Evolutionary conservation across 2,329 filamentous ascomycete species (phyloP).

Genomic region (Bipolaris oryzae): DNA sequence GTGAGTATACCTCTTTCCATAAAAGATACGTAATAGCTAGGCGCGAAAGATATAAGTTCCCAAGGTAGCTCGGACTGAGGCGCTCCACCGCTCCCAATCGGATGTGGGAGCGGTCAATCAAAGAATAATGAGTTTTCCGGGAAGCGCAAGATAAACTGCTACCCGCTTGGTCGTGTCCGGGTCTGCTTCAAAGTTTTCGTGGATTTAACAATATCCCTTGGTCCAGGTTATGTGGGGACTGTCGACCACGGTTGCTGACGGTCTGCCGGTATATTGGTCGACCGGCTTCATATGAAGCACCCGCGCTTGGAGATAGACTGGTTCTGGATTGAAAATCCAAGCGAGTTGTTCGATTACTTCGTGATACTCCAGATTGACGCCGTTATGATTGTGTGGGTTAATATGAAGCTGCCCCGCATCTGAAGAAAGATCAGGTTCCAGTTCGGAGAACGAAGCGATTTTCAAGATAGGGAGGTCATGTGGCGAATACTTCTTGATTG

Average conservation of each 20-base stretch:
- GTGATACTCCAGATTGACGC: no score
- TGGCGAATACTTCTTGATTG: no score
- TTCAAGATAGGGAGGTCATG: no score
- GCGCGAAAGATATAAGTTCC: no score
- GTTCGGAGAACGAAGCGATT: no score
- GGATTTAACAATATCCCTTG: neutral
- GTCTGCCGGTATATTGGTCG: neutral
- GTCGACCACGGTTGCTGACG: neutral
- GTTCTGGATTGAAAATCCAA: no score
- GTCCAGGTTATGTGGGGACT: neutral
- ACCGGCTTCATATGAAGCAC: neutral
- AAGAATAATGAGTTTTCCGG: neutral
- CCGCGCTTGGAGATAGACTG: no score
- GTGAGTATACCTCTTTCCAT: neutral
- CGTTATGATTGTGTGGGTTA: no score
- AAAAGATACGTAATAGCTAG: neutral
- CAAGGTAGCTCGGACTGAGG: no score
- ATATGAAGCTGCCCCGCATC: no score
- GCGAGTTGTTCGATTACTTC: no score
- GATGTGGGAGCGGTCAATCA: neutral
- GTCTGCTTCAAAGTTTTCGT: neutral
- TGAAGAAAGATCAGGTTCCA: no score
- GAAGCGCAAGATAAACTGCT: neutral
- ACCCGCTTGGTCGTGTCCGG: neutral
- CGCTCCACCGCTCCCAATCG: neutral